Percentiles rank a stretch among this genome's conserved stretches.
Conservation (phyloP, 441 rosid species). For the Croton laevigatus region DNA sequence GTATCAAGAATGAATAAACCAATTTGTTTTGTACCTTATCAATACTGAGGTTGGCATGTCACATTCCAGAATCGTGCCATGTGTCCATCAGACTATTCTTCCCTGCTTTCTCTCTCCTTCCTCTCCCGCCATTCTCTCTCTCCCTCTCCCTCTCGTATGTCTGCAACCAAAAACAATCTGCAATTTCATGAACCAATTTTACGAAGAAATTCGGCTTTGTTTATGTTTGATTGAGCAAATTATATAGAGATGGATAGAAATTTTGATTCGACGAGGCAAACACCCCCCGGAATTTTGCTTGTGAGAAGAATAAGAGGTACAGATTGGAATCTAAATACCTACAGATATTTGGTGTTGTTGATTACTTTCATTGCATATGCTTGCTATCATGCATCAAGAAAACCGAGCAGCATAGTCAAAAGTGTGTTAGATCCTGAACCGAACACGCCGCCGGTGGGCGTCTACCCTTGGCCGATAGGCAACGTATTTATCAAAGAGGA, state of each 20-base stretch:
- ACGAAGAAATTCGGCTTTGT: not conserved
- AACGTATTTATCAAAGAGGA: constrained; percentile 39
- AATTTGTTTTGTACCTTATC: too few relatives aligned
- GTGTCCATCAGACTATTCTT: constrained; percentile 23
- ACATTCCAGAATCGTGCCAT: constrained; percentile 25
- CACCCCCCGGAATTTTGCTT: constrained; percentile 70
- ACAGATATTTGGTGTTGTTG: constrained; percentile 60
- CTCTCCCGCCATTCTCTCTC: constrained; percentile 42
- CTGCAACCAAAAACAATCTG: not conserved
- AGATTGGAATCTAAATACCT: constrained; percentile 64
- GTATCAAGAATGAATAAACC: not conserved
- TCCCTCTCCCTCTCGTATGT: constrained; percentile 12
- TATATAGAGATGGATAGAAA: constrained; percentile 33
- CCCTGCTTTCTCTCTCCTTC: constrained; percentile 14
- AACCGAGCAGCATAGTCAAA: constrained; percentile 89
- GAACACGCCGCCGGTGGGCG: not conserved
- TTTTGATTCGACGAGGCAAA: constrained; percentile 39
- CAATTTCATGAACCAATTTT: not conserved
- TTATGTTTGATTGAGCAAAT: not conserved
- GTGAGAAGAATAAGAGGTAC: constrained; percentile 56
- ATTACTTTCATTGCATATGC: constrained; percentile 73
- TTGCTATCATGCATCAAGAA: constrained; percentile 85
- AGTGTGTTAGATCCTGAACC: constrained; percentile 62
- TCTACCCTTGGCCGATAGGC: constrained; percentile 61
- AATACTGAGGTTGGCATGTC: not conserved